Conservation (phyloP, 2,329 filamentous ascomycete species). For the Talaromyces pinophilus region DNA sequence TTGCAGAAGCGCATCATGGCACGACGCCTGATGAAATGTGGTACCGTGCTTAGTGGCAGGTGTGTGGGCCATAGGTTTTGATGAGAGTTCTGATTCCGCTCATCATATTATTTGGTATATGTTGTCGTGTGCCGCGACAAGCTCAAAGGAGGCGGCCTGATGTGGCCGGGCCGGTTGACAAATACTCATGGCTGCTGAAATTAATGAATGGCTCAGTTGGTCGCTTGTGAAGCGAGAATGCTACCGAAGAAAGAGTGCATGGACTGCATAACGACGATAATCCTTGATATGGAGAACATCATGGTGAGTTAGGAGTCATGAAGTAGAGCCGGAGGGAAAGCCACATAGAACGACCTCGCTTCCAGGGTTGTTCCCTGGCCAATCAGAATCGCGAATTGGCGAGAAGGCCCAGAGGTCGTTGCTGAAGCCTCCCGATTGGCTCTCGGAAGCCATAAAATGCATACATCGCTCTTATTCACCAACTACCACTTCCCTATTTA, state of each 20-base stretch:
- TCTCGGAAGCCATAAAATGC: background rate
- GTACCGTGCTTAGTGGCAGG: background rate
- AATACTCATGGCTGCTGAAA: background rate
- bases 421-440: constrained; percentile 18
- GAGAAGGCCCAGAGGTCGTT: constrained; percentile 27
- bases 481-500: no score
- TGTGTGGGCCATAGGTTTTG: background rate
- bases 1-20: constrained; percentile 3
- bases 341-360: constrained; percentile 6
- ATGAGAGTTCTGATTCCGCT: background rate
- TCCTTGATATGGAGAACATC: background rate
- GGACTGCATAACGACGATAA: constrained; percentile 2
- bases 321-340: constrained; percentile 8
- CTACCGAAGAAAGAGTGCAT: background rate
- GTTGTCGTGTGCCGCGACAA: background rate
- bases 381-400: constrained; percentile 39
- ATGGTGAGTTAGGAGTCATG: background rate
- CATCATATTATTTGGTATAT: background rate
- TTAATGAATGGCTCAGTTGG: background rate
- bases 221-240: constrained; percentile 12
- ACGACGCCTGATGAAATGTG: background rate
- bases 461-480: background rate
- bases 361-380: constrained; percentile 26
- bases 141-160: background rate
- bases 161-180: background rate